These are phyloP conservation scores for Leccinum variabile DNA, from an alignment of 1,284 basidiomycete genomes.

Conservation along the genomic window DNA sequence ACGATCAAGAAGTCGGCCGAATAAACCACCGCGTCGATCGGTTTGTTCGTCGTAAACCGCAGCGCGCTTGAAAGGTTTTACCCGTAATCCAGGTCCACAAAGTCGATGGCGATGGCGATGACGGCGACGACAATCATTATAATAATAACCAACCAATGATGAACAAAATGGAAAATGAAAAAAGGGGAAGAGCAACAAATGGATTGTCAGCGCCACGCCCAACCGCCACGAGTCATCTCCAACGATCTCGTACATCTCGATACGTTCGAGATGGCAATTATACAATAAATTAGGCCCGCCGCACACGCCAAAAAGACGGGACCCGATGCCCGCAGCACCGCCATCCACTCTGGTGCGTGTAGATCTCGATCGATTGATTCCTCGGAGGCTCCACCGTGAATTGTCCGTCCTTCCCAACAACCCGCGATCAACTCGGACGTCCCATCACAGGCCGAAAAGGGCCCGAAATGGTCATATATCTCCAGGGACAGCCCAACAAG, in stretches of 20 bases:
- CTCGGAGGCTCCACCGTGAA: slow-evolving; percentile 1
- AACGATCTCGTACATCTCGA: slow-evolving; percentile 7
- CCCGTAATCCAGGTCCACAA: not conserved
- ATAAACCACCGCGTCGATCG: slow-evolving; percentile 30
- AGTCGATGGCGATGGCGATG: not conserved
- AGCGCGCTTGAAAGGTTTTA: slow-evolving; percentile 29
- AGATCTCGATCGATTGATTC: slow-evolving; percentile 19
- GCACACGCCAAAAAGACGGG: not conserved
- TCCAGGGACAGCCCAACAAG: not conserved
- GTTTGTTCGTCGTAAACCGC: slow-evolving; percentile 31
- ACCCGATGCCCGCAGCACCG: not conserved
- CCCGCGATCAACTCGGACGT: slow-evolving; percentile 17
- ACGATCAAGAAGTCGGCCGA: slow-evolving; percentile 41
- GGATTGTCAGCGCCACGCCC: slow-evolving; percentile 2
- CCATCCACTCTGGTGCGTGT: not conserved
- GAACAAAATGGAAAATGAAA: not conserved
- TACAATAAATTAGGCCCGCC: not conserved
- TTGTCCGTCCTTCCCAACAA: not conserved
- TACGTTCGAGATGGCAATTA: slow-evolving; percentile 1
- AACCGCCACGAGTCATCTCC: not conserved
- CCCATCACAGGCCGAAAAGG: not conserved
- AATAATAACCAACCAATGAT: not conserved
- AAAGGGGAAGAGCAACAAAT: not conserved
- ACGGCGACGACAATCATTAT: not conserved
- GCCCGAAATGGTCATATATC: not conserved